These are phyloP conservation scores for Triticum dicoccoides DNA, from an alignment of 176 grass and related monocot genomes.

Conservation along the genomic window DNA sequence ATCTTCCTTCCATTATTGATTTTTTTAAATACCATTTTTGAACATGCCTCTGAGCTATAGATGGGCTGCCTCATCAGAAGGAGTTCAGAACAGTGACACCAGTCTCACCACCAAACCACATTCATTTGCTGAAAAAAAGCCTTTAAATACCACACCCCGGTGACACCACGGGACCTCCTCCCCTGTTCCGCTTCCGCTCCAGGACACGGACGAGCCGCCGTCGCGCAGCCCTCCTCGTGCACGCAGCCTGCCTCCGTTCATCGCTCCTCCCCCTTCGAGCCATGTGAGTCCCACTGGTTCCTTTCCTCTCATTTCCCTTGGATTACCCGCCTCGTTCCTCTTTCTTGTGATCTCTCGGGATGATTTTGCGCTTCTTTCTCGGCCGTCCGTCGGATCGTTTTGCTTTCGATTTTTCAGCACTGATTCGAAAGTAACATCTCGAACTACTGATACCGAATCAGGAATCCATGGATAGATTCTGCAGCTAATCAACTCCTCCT, in stretches of 20 bases:
- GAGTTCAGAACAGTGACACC: neutral
- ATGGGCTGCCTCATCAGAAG: neutral
- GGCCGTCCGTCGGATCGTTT: neutral
- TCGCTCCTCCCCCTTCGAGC: neutral
- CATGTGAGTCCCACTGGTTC: constrained; percentile 19
- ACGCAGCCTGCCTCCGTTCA: neutral
- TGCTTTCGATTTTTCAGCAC: neutral
- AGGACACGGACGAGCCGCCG: neutral
- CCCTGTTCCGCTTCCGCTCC: neutral
- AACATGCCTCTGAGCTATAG: neutral
- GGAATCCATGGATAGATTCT: neutral
- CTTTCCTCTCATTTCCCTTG: neutral
- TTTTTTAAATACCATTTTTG: neutral
- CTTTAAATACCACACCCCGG: constrained; percentile 26
- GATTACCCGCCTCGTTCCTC: neutral
- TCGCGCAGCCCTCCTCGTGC: neutral
- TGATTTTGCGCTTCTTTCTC: neutral
- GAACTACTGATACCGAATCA: neutral
- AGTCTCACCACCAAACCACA: neutral
- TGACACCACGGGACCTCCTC: neutral
- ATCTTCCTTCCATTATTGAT: neutral
- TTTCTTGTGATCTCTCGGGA: neutral
- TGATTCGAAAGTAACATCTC: neutral
- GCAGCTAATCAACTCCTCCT: neutral
- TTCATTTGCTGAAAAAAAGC: neutral